phyloP scores from a whole-genome alignment of 2,329 filamentous ascomycete species.

The Paramyrothecium roridum region DNA sequence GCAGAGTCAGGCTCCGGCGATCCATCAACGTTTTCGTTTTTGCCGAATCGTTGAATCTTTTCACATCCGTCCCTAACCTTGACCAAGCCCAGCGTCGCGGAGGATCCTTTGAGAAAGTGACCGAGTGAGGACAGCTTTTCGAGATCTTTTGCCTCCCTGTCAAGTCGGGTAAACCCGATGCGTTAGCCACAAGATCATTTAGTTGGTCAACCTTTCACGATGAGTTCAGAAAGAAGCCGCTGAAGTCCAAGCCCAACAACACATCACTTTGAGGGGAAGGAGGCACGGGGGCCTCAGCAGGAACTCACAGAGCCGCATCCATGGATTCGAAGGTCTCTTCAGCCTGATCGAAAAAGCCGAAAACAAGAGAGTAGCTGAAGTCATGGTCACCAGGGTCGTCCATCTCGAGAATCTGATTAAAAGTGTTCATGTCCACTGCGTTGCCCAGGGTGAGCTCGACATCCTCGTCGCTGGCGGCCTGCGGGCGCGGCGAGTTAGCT shows the following conservation, averaged over 20 bases:
- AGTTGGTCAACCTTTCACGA: no score
- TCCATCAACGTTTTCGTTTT: constrained; percentile 76
- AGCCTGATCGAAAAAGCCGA: constrained; percentile 90
- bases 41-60: constrained; percentile 92
- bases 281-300: neutral
- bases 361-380: constrained; percentile 86
- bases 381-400: constrained; percentile 85
- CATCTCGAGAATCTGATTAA: constrained; percentile 97
- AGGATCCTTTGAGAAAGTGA: constrained; percentile 97
- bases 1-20: constrained; percentile 62
- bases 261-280: no score
- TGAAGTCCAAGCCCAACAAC: no score
- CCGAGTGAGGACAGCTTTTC: constrained; percentile 76
- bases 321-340: constrained; percentile 82
- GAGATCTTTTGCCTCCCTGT: constrained; percentile 66
- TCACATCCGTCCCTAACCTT: constrained; percentile 93
- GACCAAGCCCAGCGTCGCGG: constrained; percentile 84
- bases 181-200: no score
- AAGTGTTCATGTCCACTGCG: constrained; percentile 74
- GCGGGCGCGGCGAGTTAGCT: neutral
- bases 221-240: no score
- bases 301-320: constrained; percentile 67
- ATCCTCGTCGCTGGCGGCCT: constrained; percentile 42
- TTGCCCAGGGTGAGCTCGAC: constrained; percentile 64
- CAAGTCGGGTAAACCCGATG: neutral